phyloP scores from a whole-genome alignment of 2,329 filamentous ascomycete genomes.

The Thermomyces lanuginosus region DNA sequence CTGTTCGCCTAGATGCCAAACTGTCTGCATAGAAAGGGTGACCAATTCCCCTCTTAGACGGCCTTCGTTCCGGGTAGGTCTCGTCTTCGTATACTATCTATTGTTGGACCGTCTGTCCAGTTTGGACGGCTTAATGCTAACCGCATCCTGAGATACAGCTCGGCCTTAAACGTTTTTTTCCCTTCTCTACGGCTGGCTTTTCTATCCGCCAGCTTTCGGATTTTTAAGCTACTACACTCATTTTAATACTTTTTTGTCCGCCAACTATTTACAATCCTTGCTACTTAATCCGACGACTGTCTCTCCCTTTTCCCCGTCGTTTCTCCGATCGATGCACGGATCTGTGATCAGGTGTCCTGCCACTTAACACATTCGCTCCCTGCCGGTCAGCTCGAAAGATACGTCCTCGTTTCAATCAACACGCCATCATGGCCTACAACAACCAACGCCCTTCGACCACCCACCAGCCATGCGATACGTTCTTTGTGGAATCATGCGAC shows the following conservation, averaged over 20 bases:
- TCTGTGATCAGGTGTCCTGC: slow-evolving; percentile 28
- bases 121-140: slow-evolving; percentile 7
- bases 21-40: slow-evolving; percentile 29
- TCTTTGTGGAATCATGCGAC: slow-evolving; percentile 47
- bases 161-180: slow-evolving; percentile 5
- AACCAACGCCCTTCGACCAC: slow-evolving; percentile 34
- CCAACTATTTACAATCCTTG: slow-evolving; percentile 46
- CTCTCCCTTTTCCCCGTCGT: slow-evolving; percentile 34
- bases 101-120: slow-evolving; percentile 3
- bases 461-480: slow-evolving; percentile 51
- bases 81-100: slow-evolving; percentile 4
- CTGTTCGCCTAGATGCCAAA: slow-evolving; percentile 29
- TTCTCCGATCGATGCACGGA: slow-evolving; percentile 17
- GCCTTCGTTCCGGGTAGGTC: slow-evolving; percentile 27
- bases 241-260: slow-evolving; percentile 32
- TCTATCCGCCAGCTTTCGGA: too few species aligned
- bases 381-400: slow-evolving; percentile 9
- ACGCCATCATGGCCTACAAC: slow-evolving; percentile 39
- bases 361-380: slow-evolving; percentile 19
- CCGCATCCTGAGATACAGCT: slow-evolving; percentile 4
- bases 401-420: slow-evolving; percentile 2
- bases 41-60: slow-evolving; percentile 24
- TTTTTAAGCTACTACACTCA: slow-evolving; percentile 27
- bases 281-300: slow-evolving; percentile 30
- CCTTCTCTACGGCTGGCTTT: slow-evolving; percentile 22